phyloP scores from a whole-genome alignment of 306 rosid species.

The Trifolium fragiferum region DNA sequence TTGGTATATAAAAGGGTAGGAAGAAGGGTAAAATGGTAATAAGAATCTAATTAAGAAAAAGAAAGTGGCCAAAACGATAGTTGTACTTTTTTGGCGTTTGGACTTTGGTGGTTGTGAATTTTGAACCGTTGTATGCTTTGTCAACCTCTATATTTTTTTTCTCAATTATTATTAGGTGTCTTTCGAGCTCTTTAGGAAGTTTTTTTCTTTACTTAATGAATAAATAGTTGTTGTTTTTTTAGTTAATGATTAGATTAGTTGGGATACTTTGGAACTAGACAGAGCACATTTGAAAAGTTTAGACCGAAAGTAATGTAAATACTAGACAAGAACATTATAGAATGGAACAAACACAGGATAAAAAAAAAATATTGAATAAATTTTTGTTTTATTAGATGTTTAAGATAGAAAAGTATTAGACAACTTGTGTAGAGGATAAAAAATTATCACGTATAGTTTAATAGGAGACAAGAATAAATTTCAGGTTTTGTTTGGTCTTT shows the following conservation, averaged over 20 bases:
- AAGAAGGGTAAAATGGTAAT: conserved; percentile 50
- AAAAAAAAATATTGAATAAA: too few relatives aligned
- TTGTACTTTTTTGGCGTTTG: conserved; percentile 28
- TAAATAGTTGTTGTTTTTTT: not conserved
- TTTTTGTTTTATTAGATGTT: too few relatives aligned
- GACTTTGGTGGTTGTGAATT: conserved; percentile 35
- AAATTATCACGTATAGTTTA: too few relatives aligned
- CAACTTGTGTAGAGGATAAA: too few relatives aligned
- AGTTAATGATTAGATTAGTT: not conserved
- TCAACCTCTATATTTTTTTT: not conserved
- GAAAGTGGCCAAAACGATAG: conserved; percentile 43
- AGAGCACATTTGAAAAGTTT: too few relatives aligned
- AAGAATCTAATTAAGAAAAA: not conserved
- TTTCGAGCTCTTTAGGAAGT: conserved; percentile 18
- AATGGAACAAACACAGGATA: too few relatives aligned
- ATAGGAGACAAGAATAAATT: too few relatives aligned
- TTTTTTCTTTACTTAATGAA: not conserved
- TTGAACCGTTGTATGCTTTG: conserved; percentile 32
- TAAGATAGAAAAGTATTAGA: too few relatives aligned
- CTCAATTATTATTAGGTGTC: conserved; percentile 19
- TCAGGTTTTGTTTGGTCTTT: too few relatives aligned
- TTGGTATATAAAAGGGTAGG: conserved; percentile 43
- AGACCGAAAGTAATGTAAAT: too few relatives aligned
- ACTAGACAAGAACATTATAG: too few relatives aligned
- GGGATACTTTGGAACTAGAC: not conserved